These are phyloP conservation scores for Mycena kentingensis DNA, from an alignment of 768 basidiomycete species.

Conservation along the genomic window DNA sequence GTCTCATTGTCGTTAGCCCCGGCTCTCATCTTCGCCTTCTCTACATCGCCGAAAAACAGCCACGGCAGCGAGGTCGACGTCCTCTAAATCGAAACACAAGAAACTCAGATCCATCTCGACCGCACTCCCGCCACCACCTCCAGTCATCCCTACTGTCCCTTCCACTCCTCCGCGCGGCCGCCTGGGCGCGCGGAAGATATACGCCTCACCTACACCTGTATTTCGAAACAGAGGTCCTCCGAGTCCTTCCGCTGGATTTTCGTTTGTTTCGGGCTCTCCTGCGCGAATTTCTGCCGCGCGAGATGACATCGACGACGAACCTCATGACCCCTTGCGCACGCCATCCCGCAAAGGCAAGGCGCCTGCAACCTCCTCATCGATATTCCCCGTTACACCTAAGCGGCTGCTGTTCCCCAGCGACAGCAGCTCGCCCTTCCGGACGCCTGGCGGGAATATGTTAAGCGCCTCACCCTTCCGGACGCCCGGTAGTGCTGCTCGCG, in stretches of 20 bases:
- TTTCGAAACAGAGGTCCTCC: conserved; percentile 22
- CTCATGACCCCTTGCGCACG: conserved; percentile 40
- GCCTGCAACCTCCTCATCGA: conserved; percentile 31
- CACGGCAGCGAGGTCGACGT: conserved; percentile 11
- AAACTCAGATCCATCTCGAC: conserved; percentile 8
- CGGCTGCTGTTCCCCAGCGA: conserved; percentile 41
- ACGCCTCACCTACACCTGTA: conserved; percentile 24
- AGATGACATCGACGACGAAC: conserved; percentile 22
- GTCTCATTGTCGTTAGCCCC: conserved; percentile 7
- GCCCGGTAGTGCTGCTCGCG: conserved; percentile 42
- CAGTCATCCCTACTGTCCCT: not conserved
- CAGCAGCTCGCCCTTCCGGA: conserved; percentile 45
- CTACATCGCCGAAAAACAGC: conserved; percentile 23
- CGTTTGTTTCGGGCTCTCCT: conserved; percentile 33
- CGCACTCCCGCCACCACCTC: not conserved
- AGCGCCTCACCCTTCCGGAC: conserved; percentile 48
- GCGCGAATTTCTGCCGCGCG: conserved; percentile 31
- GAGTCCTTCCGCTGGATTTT: conserved; percentile 30
- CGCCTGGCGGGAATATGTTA: conserved; percentile 30
- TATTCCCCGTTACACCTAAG: conserved; percentile 43
- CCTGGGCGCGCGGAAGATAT: conserved; percentile 10
- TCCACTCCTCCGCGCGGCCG: not conserved
- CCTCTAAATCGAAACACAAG: conserved; percentile 16
- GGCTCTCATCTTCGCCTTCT: conserved; percentile 15
- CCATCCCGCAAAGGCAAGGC: conserved; percentile 46